Base-by-base conservation (phyloP, 805 yeast genomes). In the Nakazawaea sp. region DNA sequence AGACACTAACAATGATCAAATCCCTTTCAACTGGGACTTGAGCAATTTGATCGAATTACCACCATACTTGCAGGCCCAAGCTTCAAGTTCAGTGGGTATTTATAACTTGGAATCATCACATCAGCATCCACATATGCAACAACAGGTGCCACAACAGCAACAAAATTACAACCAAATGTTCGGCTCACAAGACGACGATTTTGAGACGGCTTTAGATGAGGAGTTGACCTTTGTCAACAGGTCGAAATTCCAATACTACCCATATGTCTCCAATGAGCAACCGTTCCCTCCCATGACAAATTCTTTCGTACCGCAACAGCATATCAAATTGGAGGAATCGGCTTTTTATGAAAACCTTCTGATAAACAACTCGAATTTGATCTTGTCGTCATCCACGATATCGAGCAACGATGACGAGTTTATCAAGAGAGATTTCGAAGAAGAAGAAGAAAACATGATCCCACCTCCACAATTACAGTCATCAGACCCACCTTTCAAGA, bases 11-110 rank as follows among this genome's bases (percentile, higher is more conserved):
- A 29, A 30, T 21, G 24, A 23, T 21, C 39, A 12, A 32, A 31
- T 27, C 31, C 42, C 42, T 5, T 39, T 39, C 26, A 34, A 39
- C 18, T 39, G 42, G 42, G 37, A 39, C 16, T 29, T 38, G 13
- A 16, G 17, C 15, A 25, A 24, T 11, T 13, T 33, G 9, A 18
- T 38, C 8, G 41, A 38, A 7, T 25, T 33, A 13, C 41, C 33
- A 27, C 21, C 10, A n/a, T 24, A 30, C 12, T 28, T 26, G 16
- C 28, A 7, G n/a, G 24, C 24, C 24, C 7, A 7, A 7, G 10
- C 24, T 8, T 21, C 24, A 21, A 8, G 10, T 7, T 21, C 24
- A 21, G 7, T 10, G 10, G 10, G 24, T 21, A n/a, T n/a, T n/a
- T n/a, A n/a, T n/a, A n/a, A n/a, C n/a, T n/a, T n/a, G n/a, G n/a